Percentiles rank a stretch among this genome's conserved stretches.
Evolutionary conservation across 1,284 basidiomycete genomes (phyloP).

Genomic region (Sporisorium graminicola): DNA sequence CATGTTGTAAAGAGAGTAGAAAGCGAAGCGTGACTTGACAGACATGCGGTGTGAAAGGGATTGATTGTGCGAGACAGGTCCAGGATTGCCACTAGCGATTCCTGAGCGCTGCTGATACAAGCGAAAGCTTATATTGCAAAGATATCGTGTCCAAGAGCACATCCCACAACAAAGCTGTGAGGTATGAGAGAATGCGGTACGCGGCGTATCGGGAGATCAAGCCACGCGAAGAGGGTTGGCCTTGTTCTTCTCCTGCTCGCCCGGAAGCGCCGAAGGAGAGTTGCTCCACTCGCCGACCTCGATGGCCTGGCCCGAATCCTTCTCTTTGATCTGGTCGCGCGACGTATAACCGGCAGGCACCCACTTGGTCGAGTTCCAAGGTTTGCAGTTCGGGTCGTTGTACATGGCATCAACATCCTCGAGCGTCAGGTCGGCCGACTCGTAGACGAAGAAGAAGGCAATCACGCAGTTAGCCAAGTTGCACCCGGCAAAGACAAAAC

Average conservation of each 20-base stretch:
- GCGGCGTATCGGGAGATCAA: conserved; percentile 5
- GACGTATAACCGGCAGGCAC: conserved; percentile 65
- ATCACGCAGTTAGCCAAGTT: conserved; percentile 74
- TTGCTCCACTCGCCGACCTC: conserved; percentile 55
- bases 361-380: conserved; percentile 76
- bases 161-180: background rate
- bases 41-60: no score
- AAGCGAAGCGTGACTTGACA: no score
- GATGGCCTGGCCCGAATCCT: conserved; percentile 40
- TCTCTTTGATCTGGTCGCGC: conserved; percentile 56
- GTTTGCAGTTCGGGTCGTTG: conserved; percentile 77
- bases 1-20: no score
- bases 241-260: conserved; percentile 57
- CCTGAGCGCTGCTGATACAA: conserved; percentile 3
- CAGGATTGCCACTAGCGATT: conserved; percentile 5
- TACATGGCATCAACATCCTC: conserved; percentile 84
- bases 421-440: conserved; percentile 78
- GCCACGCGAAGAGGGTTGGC: conserved; percentile 48
- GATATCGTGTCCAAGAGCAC: background rate
- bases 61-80: background rate
- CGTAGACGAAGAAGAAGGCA: conserved; percentile 83
- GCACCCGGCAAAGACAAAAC: conserved; percentile 78
- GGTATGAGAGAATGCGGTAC: background rate
- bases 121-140: background rate
- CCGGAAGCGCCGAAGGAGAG: conserved; percentile 50